Evolutionary conservation across 495 filamentous ascomycete species (phyloP), one percentile per base, ranked within the genome.

Genomic region (Melanomma pulvis-pyrius): DNA sequence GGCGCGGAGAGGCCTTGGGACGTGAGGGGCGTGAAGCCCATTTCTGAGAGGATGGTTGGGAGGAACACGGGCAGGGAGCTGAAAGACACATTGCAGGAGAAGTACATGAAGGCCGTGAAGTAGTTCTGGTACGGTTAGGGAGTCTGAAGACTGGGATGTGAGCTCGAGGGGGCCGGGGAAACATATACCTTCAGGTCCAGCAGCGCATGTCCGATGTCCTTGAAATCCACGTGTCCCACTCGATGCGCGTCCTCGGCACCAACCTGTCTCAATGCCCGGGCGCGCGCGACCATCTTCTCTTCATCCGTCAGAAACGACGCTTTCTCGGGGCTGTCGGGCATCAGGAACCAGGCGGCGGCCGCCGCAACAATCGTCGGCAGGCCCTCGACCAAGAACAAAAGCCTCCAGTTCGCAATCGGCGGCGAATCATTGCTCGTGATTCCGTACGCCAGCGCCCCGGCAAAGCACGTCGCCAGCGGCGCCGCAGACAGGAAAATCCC

Each of bases 51-150:
- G 72, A 96, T 92, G 11, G 89, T 88, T 0, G 92, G 92, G 1
- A 96, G 81, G 73, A 94, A 96, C 2, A 93, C 90, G 0, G 92
- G 90, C 8, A 96, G 83, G 6, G 90, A 92, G n/a, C 89, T 87
- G 76, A 93, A 96, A 61, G 88, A 82, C 47, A 86, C 84, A 59
- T 86, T 86, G 76, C 83, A 85, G 74, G 79, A 82, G 60, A 84
- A 84, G 72, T 84, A 84, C 81, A 84, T 84, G 39, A 44, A 44
- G 17, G 39, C 39, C n/a, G 39, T 44, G 17, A 44, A 44, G 39
- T n/a, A 84, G 74, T 81, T 83, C 62, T 34, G 24, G 21, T 32
- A 19, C 9, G 1, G 50, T 59, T 28, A 13, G 21, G 13, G 7
- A 28, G 24, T 24, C 29, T 28, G 12, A 29, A 25, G 13, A 50